phyloP scores from a whole-genome alignment of 2,329 filamentous ascomycete genomes.

The Exophiala viscosa region DNA sequence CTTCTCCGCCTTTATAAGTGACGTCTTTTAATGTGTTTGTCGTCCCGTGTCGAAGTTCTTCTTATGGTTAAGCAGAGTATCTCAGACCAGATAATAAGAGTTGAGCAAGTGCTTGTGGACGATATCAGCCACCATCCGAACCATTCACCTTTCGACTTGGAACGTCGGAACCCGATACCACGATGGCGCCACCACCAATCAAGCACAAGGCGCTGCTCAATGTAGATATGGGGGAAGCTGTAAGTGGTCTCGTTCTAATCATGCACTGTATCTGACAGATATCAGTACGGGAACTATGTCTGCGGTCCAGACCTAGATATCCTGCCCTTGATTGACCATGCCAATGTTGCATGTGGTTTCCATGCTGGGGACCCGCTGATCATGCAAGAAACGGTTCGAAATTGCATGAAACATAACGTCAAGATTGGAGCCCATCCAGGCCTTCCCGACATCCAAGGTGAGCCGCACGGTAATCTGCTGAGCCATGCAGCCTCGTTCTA shows the following conservation, averaged over 20 bases:
- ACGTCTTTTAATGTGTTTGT: too few relatives aligned
- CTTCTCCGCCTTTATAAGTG: too few relatives aligned
- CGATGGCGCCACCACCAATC: constrained; percentile 38
- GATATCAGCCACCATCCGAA: not conserved
- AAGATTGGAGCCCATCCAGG: constrained; percentile 61
- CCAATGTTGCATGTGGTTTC: constrained; percentile 61
- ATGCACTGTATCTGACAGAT: constrained; percentile 7
- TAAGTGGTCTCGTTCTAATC: constrained; percentile 16
- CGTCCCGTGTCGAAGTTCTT: too few relatives aligned
- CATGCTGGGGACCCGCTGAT: constrained; percentile 61
- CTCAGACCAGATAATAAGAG: not conserved
- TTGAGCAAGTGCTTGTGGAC: not conserved
- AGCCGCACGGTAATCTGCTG: not conserved
- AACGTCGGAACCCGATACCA: not conserved
- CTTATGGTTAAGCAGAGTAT: not conserved
- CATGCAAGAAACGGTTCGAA: constrained; percentile 58
- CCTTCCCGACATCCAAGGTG: constrained; percentile 49
- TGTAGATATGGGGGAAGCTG: constrained; percentile 46
- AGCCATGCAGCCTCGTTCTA: not conserved
- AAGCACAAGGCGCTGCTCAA: constrained; percentile 51
- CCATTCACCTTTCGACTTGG: not conserved
- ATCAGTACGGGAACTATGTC: constrained; percentile 43
- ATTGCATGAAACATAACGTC: constrained; percentile 57
- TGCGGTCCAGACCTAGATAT: constrained; percentile 58
- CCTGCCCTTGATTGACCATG: constrained; percentile 59